Base-by-base conservation (phyloP, 345 rosid species). In the Fremontodendron californicum region DNA sequence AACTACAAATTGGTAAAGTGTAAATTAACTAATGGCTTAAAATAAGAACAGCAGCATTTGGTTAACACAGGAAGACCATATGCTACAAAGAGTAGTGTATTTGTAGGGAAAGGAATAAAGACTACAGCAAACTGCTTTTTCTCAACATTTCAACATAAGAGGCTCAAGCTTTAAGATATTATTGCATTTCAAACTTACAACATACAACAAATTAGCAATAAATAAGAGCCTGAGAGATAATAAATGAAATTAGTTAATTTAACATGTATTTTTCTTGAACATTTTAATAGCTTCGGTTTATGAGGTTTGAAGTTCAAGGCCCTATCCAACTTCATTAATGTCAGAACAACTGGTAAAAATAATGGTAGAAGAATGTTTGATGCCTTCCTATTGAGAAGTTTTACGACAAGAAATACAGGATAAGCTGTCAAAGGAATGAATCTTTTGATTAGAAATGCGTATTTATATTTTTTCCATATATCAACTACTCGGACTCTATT, bases 111-210 rank as follows among this genome's bases (percentile, higher is more conserved):
- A 46, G 23, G 39, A 69, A 46, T 18, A 46, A 46, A 69, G 73
- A 16, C 71, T 3, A 16, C 51, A 46, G 13, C 73, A 69, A 68
- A 55, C 23, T 15, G 19, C 54, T 13, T 68, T 68, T 68, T 25
- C 21, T 45, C 1, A 18, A 68, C 73, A 68, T 45, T 23, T 71
- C 58, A 51, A 71, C 75, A 71, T 57, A 73, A 13, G 33, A 73
- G 31, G 43, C 18, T 40, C 29, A 19, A 54, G 19, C 10, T 57
- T 37, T 25, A 52, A 16, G 43, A n/a, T 52, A 52, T 54, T 35
- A 35, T 9, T 35, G 46, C 3, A 55, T 73, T 54, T 54, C 33
- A 54, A 40, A 35, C 64, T 54, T 27, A 21, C 55, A 66, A 67
- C 52, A 21, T 21, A 67, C 19, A 66, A 21, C 0, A 39, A 40